A percentile compares a stretch with the other conserved stretches of the same genome.
These are phyloP conservation scores for Daldinia bambusicola DNA, from an alignment of 495 filamentous ascomycete genomes.

Conservation along the genomic window DNA sequence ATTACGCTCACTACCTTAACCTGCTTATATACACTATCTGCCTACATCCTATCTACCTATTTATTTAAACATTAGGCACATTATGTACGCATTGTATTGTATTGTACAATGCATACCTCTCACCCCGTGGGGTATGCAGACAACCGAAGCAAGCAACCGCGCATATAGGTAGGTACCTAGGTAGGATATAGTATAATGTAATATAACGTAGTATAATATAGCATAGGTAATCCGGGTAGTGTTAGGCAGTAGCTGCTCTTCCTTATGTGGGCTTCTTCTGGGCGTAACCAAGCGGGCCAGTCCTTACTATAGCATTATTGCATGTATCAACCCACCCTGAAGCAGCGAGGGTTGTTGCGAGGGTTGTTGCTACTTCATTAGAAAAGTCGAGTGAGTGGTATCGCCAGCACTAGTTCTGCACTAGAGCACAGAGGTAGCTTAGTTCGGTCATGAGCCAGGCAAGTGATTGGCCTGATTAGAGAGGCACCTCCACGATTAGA, in stretches of 20 bases:
- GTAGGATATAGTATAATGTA: no score
- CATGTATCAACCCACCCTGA: slow-evolving; percentile 3
- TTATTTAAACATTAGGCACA: background rate
- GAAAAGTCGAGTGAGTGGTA: slow-evolving; percentile 39
- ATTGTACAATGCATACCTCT: slow-evolving; percentile 7
- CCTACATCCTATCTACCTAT: no score
- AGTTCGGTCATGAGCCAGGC: slow-evolving; percentile 26
- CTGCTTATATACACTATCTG: background rate
- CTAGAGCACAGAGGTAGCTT: slow-evolving; percentile 39
- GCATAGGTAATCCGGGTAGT: no score
- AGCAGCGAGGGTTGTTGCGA: slow-evolving; percentile 20
- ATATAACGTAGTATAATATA: no score
- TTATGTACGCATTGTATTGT: background rate
- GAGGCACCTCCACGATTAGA: slow-evolving; percentile 42
- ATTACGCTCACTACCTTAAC: slow-evolving; percentile 1
- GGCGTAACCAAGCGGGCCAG: slow-evolving; percentile 1
- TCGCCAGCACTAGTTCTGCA: slow-evolving; percentile 43
- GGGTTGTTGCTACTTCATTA: slow-evolving; percentile 29
- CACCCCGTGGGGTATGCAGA: slow-evolving; percentile 15
- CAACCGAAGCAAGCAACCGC: slow-evolving; percentile 30
- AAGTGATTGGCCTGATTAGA: slow-evolving; percentile 37
- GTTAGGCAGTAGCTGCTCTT: slow-evolving; percentile 2
- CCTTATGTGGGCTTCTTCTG: slow-evolving; percentile 1
- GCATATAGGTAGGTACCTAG: background rate
- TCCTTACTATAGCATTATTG: slow-evolving; percentile 17